A percentile compares a stretch with the other conserved stretches of the same genome.
Conservation (phyloP, 345 rosid species). For the Tarenaya hassleriana region DNA sequence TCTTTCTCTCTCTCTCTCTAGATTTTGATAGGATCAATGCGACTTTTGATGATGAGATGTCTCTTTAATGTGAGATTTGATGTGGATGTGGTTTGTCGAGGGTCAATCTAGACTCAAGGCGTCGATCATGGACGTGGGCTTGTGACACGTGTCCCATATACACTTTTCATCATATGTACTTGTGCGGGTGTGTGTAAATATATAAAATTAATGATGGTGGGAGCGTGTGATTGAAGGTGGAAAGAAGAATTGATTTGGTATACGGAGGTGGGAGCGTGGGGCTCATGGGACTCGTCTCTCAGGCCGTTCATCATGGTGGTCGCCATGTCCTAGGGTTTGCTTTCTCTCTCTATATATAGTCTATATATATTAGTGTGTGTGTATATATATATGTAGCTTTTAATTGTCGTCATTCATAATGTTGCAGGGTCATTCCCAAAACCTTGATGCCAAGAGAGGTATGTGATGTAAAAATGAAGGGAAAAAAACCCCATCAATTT, state of each 20-base stretch:
- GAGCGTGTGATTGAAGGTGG: slow-evolving; percentile 60
- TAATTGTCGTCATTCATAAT: slow-evolving; percentile 14
- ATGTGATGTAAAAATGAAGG: slow-evolving; percentile 2
- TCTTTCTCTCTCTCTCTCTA: too few relatives aligned
- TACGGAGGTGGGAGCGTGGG: slow-evolving; percentile 99
- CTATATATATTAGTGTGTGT: slow-evolving; percentile 1
- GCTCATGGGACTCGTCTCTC: slow-evolving; percentile 97
- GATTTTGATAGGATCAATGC: slow-evolving; percentile 25
- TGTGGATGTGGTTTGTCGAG: slow-evolving; percentile 26
- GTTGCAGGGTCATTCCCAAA: slow-evolving; percentile 79
- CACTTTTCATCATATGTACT: slow-evolving; percentile 41
- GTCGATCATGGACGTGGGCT: slow-evolving; percentile 14
- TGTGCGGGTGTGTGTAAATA: slow-evolving; percentile 17
- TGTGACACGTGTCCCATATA: slow-evolving; percentile 42
- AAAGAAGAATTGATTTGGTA: slow-evolving; percentile 87
- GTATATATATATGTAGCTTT: neutral
- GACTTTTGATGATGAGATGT: slow-evolving; percentile 16
- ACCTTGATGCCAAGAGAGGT: slow-evolving; percentile 89
- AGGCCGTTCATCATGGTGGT: slow-evolving; percentile 97
- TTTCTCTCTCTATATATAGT: slow-evolving; percentile 4
- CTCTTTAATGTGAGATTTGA: slow-evolving; percentile 25
- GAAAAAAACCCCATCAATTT: too few relatives aligned
- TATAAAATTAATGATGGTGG: slow-evolving; percentile 24
- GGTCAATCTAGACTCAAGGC: neutral
- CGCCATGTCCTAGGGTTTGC: slow-evolving; percentile 97